These are phyloP conservation scores for Penicillium sp. DNA, from an alignment of 2,329 filamentous ascomycete species.

Conservation along the genomic window DNA sequence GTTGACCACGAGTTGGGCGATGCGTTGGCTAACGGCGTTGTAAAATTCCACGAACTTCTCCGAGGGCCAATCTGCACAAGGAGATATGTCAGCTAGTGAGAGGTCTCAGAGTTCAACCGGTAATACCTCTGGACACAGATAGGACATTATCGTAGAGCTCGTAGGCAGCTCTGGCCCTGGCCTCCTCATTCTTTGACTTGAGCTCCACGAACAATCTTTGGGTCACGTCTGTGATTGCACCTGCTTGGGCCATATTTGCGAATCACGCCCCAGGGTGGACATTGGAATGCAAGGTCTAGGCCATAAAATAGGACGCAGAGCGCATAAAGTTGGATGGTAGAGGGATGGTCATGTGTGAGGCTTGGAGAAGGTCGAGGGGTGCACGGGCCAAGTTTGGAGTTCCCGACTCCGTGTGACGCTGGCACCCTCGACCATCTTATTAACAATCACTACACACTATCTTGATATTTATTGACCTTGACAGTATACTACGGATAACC, in stretches of 20 bases:
- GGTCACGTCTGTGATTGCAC: conserved; percentile 47
- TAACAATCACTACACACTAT: not conserved
- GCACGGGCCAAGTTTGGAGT: conserved; percentile 23
- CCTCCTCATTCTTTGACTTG: conserved; percentile 54
- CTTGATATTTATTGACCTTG: not conserved
- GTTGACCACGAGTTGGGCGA: conserved; percentile 74
- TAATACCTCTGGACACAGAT: conserved; percentile 45
- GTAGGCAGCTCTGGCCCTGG: conserved; percentile 47
- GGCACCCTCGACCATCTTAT: not conserved
- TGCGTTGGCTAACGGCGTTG: conserved; percentile 62
- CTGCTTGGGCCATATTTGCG: conserved; percentile 46
- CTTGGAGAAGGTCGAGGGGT: conserved; percentile 20
- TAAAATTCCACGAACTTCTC: conserved; percentile 75
- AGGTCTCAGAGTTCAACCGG: not conserved
- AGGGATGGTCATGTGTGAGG: conserved; percentile 28
- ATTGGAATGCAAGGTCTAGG: conserved; percentile 38
- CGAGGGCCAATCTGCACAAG: conserved; percentile 64
- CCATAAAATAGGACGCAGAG: conserved; percentile 19
- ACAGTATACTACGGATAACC: not conserved
- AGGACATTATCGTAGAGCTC: conserved; percentile 48
- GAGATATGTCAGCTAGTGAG: conserved; percentile 10
- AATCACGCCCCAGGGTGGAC: conserved; percentile 36
- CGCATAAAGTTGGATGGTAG: conserved; percentile 20
- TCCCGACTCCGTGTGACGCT: conserved; percentile 2
- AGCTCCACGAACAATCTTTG: conserved; percentile 57